Evolutionary conservation across 2,329 filamentous ascomycete species (phyloP), one percentile per base, ranked within the genome.

Genomic region (Aspergillus texensis): DNA sequence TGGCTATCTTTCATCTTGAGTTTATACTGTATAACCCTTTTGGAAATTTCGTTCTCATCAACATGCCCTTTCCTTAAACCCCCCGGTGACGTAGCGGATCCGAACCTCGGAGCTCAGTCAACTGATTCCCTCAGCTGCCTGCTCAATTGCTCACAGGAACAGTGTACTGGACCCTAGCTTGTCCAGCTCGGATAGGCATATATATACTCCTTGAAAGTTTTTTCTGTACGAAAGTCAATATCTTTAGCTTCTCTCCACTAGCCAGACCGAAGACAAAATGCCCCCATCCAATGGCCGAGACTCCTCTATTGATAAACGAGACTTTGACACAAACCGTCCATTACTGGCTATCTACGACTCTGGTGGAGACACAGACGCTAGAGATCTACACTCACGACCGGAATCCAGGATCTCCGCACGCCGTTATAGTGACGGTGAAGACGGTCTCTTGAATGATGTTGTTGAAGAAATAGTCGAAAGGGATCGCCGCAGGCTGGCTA

Each of bases 381-480:
- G 71, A 67, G 63, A 82, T 78, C 53, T 57, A 6, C 63, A 62
- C 6, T 70, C 69, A 19, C 67, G 68, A 16, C 60, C 73, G 4
- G 64, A 58, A 24, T 75, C 70, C 10, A 67, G 66, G 21, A 60
- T 61, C 21, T 72, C 71, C 4, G 66, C 54, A 24, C 62, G 59
- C 36, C 65, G 65, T 19, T 57, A 64, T 32, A 68, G 65, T n/a
- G 64, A 65, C 30, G 62, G 66, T 9, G 69, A 71, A n/a, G 76
- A 77, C 56, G 77, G 77, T 10, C 85, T 89, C 72, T 84, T 89
- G 72, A 85, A 82, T 62, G 82, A 88, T 70, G 85, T 89, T 12
- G 86, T 86, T 34, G 84, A 85, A 60, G 86, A 85, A 68, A 86
- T 89, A 68, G 81, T 85, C 60, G 83, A 85, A 67, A 82, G 84